These are phyloP conservation scores for Bromus sterilis DNA, from an alignment of 176 grass and related monocot genomes.

Conservation along the genomic window DNA sequence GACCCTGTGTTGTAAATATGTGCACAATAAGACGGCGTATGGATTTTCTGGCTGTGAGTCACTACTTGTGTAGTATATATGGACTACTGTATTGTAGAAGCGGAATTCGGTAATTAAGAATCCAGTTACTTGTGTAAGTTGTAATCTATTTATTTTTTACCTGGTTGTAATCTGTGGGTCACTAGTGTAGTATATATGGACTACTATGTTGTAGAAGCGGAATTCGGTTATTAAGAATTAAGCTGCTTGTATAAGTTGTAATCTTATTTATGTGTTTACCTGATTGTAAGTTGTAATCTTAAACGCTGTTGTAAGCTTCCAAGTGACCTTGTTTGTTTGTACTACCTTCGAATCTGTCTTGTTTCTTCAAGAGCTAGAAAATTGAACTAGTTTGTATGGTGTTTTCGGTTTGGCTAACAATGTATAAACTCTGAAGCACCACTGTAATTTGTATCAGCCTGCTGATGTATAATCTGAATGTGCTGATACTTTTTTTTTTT, in stretches of 20 bases:
- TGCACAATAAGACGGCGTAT: conserved; percentile 17
- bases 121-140: neutral
- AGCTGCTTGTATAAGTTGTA: conserved; percentile 11
- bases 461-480: neutral
- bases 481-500: neutral
- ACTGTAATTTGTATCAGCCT: neutral
- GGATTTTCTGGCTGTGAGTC: neutral
- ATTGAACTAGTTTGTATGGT: neutral
- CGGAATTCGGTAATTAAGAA: conserved; percentile 9
- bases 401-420: neutral
- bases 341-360: neutral
- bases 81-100: conserved; percentile 29
- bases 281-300: conserved; percentile 22
- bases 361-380: neutral
- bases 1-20: conserved; percentile 35
- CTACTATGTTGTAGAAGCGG: conserved; percentile 27
- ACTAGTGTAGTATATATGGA: conserved; percentile 14
- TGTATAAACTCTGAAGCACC: neutral
- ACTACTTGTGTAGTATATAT: conserved; percentile 21
- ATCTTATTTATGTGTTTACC: neutral
- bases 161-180: neutral
- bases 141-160: conserved; percentile 16
- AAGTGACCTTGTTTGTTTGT: neutral
- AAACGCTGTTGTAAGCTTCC: conserved; percentile 3
- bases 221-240: neutral